Evolutionary conservation across 768 basidiomycete genomes (phyloP).

Genomic region (Russula vinacea): DNA sequence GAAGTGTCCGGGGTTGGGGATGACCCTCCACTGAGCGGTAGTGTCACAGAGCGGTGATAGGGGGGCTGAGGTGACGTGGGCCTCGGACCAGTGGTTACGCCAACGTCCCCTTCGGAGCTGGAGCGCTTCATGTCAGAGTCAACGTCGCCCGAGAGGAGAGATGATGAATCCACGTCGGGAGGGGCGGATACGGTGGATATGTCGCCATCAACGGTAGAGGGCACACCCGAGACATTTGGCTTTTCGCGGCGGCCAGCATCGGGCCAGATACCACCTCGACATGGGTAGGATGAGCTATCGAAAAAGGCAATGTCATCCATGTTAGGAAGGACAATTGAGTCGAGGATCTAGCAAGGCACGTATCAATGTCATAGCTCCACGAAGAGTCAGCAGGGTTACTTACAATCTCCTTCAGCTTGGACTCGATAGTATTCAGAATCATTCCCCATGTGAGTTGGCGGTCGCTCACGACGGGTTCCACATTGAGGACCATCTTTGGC

Average conservation of each 20-base stretch:
- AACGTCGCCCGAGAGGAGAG: conserved; percentile 26
- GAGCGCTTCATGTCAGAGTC: conserved; percentile 33
- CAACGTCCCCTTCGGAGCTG: conserved; percentile 37
- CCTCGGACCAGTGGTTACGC: conserved; percentile 6
- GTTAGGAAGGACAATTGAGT: conserved; percentile 92
- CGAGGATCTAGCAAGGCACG: conserved; percentile 62
- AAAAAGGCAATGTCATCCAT: conserved; percentile 99
- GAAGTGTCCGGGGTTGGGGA: conserved; percentile 14
- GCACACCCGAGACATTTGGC: conserved; percentile 16
- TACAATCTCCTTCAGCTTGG: conserved; percentile 83
- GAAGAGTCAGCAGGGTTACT: conserved; percentile 33
- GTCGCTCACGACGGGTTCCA: conserved; percentile 92
- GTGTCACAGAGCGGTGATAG: not conserved
- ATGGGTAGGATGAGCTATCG: conserved; percentile 59
- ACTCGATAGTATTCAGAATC: conserved; percentile 87
- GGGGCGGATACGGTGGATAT: conserved; percentile 39
- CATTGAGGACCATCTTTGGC: conserved; percentile 83
- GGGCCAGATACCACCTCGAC: conserved; percentile 87
- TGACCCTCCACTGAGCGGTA: conserved; percentile 13
- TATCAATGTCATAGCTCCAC: conserved; percentile 17
- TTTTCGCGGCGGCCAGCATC: conserved; percentile 58
- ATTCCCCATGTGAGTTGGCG: conserved; percentile 92
- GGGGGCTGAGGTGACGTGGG: not conserved
- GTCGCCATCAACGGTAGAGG: conserved; percentile 30
- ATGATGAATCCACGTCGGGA: conserved; percentile 31